These are phyloP conservation scores for Fusarium lyarnte DNA, from an alignment of 2,329 filamentous ascomycete species.

Conservation along the genomic window DNA sequence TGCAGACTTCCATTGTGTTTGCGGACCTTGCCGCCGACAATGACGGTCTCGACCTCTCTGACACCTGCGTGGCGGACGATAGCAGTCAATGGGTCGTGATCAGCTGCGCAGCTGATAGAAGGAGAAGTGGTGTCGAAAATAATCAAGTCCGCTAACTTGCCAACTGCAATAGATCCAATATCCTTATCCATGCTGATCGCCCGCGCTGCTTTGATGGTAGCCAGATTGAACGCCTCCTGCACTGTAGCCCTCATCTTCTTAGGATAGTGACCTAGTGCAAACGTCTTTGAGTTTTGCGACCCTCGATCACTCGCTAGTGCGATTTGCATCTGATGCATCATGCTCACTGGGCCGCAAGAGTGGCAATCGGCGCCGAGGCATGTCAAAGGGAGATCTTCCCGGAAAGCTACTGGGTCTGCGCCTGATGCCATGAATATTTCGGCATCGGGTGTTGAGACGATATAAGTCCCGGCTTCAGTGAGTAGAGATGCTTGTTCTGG, in stretches of 20 bases:
- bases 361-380: slow-evolving; percentile 9
- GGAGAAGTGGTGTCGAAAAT: slow-evolving; percentile 2
- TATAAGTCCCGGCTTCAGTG: background rate
- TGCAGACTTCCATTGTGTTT: background rate
- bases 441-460: slow-evolving; percentile 3
- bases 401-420: background rate
- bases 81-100: background rate
- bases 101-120: background rate
- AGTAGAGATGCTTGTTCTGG: slow-evolving; percentile 6
- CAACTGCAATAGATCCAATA: background rate
- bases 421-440: slow-evolving; percentile 13
- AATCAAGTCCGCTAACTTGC: background rate
- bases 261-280: background rate
- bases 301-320: background rate
- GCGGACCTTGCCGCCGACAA: background rate
- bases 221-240: background rate
- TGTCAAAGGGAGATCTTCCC: background rate
- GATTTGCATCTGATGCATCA: slow-evolving; percentile 10
- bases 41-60: background rate
- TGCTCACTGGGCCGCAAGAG: slow-evolving; percentile 1
- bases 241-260: background rate
- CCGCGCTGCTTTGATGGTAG: slow-evolving; percentile 9
- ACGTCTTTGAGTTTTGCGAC: background rate
- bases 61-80: background rate
- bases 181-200: background rate